Base-by-base conservation (phyloP, 2,329 filamentous ascomycete genomes). In the Zarea fungicola region DNA sequence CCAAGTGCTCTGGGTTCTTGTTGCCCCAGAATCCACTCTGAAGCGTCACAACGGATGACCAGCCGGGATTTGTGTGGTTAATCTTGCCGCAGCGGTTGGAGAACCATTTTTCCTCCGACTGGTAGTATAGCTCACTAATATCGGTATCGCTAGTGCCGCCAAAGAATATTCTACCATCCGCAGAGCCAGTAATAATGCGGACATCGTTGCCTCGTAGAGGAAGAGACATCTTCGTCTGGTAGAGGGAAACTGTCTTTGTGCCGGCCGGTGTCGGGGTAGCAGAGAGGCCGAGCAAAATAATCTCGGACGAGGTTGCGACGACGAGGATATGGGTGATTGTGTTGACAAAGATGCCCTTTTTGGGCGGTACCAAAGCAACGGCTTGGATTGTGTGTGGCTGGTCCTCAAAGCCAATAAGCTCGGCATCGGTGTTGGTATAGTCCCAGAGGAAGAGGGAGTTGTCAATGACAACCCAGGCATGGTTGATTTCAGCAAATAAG, bases 81-180 rank as follows among this genome's bases (percentile, higher is more conserved):
- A 92, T 83, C 68, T 91, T 96, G 52, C 85, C 84, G 63, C 89
- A 95, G 56, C 87, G 81, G 65, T 84, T 90, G 46, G 87, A 85
- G 63, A 99, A 99, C 93, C 93, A 99, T 58, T 87, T 86, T 68
- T 99, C 93, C 65, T 97, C 90, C 61, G 96, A 90, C 67, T 97
- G 92, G 64, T 99, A 99, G 57, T 87, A 91, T 47, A 99, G 79
- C 68, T 99, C 93, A 65, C 93, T 89, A 41, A 99, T 82, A 59
- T 97, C 91, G 55, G 89, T 89, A 56, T 92, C 88, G 43, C 76
- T 78, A 43, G 78, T 79, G 31, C 90, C 89, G 35, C 87, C 84
- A 61, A 96, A 96, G 73, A 99, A 99, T 55, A 99, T 93, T 53
- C 93, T 87, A 8, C 95, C 95, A 19, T 82, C 86, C 18, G 84